phyloP scores from a whole-genome alignment of 1,284 basidiomycete genomes.

The Psilocybe mexicana region DNA sequence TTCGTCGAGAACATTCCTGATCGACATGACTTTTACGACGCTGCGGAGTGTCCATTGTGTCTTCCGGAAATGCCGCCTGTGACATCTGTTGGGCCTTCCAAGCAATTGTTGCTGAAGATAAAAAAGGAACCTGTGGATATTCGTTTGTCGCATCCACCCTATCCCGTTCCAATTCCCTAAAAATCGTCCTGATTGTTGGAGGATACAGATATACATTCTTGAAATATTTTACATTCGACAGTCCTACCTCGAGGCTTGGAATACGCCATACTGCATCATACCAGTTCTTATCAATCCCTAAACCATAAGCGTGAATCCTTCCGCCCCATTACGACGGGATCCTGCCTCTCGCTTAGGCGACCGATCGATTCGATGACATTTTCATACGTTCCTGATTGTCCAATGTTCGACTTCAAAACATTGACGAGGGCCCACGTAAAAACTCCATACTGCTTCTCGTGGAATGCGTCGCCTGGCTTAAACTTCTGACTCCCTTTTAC shows the following conservation, averaged over 20 bases:
- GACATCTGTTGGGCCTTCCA: not conserved
- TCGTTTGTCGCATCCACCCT: not conserved
- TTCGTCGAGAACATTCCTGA: not conserved
- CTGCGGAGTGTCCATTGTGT: not conserved
- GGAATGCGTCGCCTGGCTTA: too few species aligned
- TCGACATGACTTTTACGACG: not conserved
- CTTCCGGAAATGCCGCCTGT: not conserved
- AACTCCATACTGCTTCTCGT: too few species aligned
- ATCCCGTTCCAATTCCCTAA: not conserved
- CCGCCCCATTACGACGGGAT: not conserved
- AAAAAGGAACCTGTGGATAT: not conserved
- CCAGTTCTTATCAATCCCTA: not conserved
- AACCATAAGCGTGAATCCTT: not conserved
- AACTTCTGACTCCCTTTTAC: too few species aligned
- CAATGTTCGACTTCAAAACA: not conserved
- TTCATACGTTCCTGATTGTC: not conserved
- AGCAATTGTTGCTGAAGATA: not conserved
- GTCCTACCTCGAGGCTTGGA: too few species aligned
- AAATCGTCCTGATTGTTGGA: too few species aligned
- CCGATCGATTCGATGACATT: too few species aligned
- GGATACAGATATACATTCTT: too few species aligned
- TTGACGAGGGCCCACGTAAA: not conserved
- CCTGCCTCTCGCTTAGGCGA: not conserved
- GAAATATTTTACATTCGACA: too few species aligned
- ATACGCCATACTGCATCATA: not conserved